phyloP scores from a whole-genome alignment of 805 yeast genomes.

The Saccharomyces kudriavzevii region DNA sequence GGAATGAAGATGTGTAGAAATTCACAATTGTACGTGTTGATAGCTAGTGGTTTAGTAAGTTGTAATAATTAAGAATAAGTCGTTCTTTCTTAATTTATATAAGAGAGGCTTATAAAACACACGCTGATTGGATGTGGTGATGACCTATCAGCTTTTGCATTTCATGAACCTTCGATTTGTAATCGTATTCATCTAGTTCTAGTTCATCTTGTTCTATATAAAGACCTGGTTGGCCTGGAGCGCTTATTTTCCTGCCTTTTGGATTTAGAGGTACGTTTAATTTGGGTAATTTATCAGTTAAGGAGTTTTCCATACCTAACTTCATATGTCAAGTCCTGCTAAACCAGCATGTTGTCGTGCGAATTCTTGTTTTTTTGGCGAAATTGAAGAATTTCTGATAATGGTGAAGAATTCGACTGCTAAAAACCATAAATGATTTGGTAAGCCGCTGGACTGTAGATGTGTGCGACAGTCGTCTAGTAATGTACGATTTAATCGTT shows the following conservation, averaged over 20 bases:
- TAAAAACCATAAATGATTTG: conserved; percentile 7
- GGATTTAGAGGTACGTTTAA: conserved; percentile 1
- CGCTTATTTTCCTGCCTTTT: conserved; percentile 1
- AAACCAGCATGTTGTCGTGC: neutral
- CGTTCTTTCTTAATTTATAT: too few relatives aligned
- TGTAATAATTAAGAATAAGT: too few relatives aligned
- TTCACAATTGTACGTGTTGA: too few relatives aligned
- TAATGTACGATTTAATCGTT: conserved; percentile 6
- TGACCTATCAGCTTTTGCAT: neutral
- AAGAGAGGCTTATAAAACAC: too few relatives aligned
- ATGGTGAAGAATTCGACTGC: conserved; percentile 7
- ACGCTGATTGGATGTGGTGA: conserved; percentile 1
- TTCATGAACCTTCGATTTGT: neutral
- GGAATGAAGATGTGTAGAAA: too few relatives aligned
- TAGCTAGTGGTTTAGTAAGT: too few relatives aligned
- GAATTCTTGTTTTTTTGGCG: neutral
- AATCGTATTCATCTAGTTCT: neutral
- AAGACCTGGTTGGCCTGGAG: conserved; percentile 9
- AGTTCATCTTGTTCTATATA: conserved; percentile 3
- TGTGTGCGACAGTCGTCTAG: conserved; percentile 11
- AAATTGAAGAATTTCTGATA: conserved; percentile 2
- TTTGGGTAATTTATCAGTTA: conserved; percentile 4
- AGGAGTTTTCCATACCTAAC: conserved; percentile 10
- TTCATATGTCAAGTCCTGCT: neutral
- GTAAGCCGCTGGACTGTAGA: conserved; percentile 2